Conservation (phyloP, 1,139 yeast genomes). For the Meyerozyma guilliermondii region DNA sequence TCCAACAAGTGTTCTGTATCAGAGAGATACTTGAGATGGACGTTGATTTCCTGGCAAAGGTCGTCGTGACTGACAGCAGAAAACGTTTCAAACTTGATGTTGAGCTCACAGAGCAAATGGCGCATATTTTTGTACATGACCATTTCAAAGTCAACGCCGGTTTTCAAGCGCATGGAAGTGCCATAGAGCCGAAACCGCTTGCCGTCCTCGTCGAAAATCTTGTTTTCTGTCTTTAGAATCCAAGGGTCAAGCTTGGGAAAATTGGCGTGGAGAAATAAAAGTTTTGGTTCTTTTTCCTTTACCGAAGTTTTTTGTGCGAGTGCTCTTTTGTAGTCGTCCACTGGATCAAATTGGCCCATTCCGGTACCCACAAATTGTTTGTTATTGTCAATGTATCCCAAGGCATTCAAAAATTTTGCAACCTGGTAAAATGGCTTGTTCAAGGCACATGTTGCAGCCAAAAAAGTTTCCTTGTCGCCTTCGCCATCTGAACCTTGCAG, state of each 20-base stretch:
- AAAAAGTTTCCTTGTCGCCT: slow-evolving; percentile 87
- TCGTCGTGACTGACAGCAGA: slow-evolving; percentile 37
- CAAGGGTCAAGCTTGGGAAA: slow-evolving; percentile 63
- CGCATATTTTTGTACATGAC: slow-evolving; percentile 59
- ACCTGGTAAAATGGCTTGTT: slow-evolving; percentile 63
- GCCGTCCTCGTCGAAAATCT: slow-evolving; percentile 39
- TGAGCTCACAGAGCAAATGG: slow-evolving; percentile 50
- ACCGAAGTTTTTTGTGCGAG: slow-evolving; percentile 7
- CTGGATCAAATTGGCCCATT: slow-evolving; percentile 72
- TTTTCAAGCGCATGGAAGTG: slow-evolving; percentile 43
- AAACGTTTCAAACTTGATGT: slow-evolving; percentile 41
- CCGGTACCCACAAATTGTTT: slow-evolving; percentile 55
- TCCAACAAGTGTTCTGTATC: slow-evolving; percentile 22
- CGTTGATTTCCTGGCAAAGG: slow-evolving; percentile 44
- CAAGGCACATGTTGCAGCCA: slow-evolving; percentile 71
- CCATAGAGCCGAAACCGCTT: slow-evolving; percentile 50
- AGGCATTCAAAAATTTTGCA: slow-evolving; percentile 48
- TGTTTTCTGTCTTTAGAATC: slow-evolving; percentile 35
- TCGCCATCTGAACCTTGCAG: slow-evolving; percentile 86
- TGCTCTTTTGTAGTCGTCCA: slow-evolving; percentile 42
- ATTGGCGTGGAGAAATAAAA: slow-evolving; percentile 61
- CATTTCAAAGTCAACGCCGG: slow-evolving; percentile 57
- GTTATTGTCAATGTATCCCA: slow-evolving; percentile 43
- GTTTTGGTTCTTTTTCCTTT: slow-evolving; percentile 24
- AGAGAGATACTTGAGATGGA: slow-evolving; percentile 40